Evolutionary conservation across 331 rosid genomes (phyloP).

Genomic region (Rosa hybrid): DNA sequence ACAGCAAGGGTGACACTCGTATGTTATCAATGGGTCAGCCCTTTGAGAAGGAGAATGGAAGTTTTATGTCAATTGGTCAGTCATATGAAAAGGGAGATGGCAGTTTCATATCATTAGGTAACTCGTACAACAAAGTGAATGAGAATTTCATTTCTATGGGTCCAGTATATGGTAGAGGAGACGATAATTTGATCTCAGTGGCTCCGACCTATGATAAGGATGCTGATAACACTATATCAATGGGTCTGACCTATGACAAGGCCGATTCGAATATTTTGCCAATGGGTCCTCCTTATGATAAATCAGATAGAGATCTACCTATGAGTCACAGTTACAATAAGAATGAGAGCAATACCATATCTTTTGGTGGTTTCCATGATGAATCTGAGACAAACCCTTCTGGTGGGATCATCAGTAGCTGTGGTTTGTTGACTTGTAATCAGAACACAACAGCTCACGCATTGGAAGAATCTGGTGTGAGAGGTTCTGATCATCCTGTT

Average conservation of each 20-base stretch:
- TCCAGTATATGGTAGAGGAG: conserved; percentile 54
- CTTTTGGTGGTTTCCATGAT: conserved; percentile 71
- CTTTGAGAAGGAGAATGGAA: conserved; percentile 62
- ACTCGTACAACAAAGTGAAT: conserved; percentile 64
- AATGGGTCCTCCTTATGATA: conserved; percentile 51
- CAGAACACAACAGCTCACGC: conserved; percentile 55
- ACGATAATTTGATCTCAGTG: conserved; percentile 59
- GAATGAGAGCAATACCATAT: conserved; percentile 59
- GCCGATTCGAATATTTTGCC: conserved; percentile 50
- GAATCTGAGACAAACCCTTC: conserved; percentile 59
- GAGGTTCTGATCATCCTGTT: conserved; percentile 45
- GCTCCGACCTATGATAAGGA: conserved; percentile 61
- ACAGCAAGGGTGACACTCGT: conserved; percentile 56
- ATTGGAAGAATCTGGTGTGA: conserved; percentile 51
- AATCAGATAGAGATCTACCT: conserved; percentile 54
- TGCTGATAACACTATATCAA: conserved; percentile 45
- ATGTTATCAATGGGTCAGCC: conserved; percentile 73
- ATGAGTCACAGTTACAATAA: conserved; percentile 53
- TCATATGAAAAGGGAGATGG: conserved; percentile 66
- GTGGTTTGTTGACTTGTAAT: conserved; percentile 55
- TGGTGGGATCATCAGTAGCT: conserved; percentile 61
- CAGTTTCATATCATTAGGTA: conserved; percentile 61
- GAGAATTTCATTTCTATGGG: conserved; percentile 61
- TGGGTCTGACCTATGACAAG: conserved; percentile 63
- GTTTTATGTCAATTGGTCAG: conserved; percentile 75